Base-by-base conservation (phyloP, 345 rosid species). In the Hypericum androsaemum region DNA sequence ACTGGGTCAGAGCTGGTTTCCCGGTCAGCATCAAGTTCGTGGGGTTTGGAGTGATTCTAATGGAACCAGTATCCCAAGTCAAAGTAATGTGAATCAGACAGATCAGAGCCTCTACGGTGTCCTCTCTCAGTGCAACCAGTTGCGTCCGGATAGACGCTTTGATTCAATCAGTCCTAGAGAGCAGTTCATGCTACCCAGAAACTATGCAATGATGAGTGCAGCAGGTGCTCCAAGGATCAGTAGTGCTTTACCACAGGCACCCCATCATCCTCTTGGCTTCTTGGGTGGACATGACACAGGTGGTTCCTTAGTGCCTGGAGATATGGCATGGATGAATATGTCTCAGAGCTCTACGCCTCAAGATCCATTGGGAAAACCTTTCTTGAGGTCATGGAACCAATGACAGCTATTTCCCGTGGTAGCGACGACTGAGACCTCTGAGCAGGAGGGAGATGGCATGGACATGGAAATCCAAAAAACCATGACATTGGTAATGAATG, bases 381-480 rank as follows among this genome's bases (percentile, higher is more conserved):
- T 77, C 67, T 72, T 84, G 60, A 81, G 98, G 69, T 77, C 88
- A 43, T 87, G 96, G 96, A 83, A 84, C 77, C 94, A 76, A 22
- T 22, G 32, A 22, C 32, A 22, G 32, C 32, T 22, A 1, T 22
- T 22, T 22, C 32, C 32, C 32, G 32, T 22, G 32, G 32, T 22
- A 1, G 1, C 32, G 32, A 22, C 1, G 32, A 22, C 32, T 22
- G 32, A 22, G 32, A 22, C 32, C 32, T 22, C 32, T 22, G 32
- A 22, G 32, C 32, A 22, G 32, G 32, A 22, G 32, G 32, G 4
- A n/a, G n/a, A n/a, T n/a, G n/a, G n/a, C n/a, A n/a, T n/a, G n/a
- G n/a, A n/a, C n/a, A n/a, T n/a, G n/a, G n/a, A n/a, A n/a, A n/a
- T n/a, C n/a, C n/a, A n/a, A n/a, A n/a, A n/a, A n/a, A n/a, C n/a